A percentile compares a stretch with the other conserved stretches of the same genome.
These are phyloP conservation scores for Cladophialophora chaetospira DNA, from an alignment of 2,329 filamentous ascomycete species.

Conservation along the genomic window DNA sequence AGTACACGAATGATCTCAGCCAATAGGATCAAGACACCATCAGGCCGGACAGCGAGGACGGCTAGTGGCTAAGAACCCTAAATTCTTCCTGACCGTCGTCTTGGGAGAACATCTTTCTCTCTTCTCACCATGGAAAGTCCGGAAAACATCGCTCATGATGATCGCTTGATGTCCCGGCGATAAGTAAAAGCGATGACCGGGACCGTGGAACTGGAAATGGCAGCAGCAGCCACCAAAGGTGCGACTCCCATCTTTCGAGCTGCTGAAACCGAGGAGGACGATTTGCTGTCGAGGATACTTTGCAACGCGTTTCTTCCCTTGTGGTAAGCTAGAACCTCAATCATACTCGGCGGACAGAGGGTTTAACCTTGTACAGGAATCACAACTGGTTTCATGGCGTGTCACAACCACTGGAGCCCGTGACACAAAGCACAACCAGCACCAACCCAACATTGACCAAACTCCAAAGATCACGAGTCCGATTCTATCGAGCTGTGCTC, in stretches of 20 bases:
- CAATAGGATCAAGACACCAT: too few species aligned
- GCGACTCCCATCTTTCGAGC: slow-evolving; percentile 7
- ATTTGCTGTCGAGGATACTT: slow-evolving; percentile 23
- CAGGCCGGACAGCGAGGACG: too few species aligned
- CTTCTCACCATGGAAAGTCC: too few species aligned
- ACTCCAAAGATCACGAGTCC: slow-evolving; percentile 18
- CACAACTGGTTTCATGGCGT: slow-evolving; percentile 28
- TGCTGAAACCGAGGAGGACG: slow-evolving; percentile 17
- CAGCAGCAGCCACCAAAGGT: background rate
- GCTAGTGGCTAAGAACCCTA: too few species aligned
- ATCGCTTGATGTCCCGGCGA: background rate
- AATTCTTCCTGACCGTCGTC: background rate
- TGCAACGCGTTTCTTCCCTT: slow-evolving; percentile 28
- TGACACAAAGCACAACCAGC: slow-evolving; percentile 9
- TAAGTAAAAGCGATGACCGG: background rate
- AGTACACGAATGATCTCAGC: too few species aligned
- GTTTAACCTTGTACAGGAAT: too few species aligned
- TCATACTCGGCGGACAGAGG: too few species aligned
- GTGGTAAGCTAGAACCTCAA: slow-evolving; percentile 13
- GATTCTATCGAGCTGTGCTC: slow-evolving; percentile 24
- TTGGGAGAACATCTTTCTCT: background rate
- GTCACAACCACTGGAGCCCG: slow-evolving; percentile 14
- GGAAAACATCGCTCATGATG: background rate
- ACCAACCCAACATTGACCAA: slow-evolving; percentile 15
- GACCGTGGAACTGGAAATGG: background rate